Evolutionary conservation across 495 filamentous ascomycete genomes (phyloP).

Genomic region (Bathelium albidoporum): DNA sequence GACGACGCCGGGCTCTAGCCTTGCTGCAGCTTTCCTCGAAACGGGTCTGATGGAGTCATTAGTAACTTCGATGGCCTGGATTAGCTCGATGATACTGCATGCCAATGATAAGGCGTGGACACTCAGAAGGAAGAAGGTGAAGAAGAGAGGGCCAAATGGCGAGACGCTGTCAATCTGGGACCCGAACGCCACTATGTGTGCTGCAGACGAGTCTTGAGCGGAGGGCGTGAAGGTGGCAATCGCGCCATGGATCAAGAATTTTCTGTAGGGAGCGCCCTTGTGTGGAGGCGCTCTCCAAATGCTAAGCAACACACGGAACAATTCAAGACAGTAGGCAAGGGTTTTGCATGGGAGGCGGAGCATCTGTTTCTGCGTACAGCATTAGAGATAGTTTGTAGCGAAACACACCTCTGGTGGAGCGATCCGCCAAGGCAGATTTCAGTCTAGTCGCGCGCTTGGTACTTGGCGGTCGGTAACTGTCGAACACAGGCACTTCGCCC

Average conservation of each 20-base stretch:
- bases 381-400: too few species aligned
- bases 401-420: too few species aligned
- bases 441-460: neutral
- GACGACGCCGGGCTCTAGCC: neutral
- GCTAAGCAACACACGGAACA: too few species aligned
- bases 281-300: too few species aligned
- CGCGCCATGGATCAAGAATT: too few species aligned
- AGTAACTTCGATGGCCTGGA: slow-evolving; percentile 1
- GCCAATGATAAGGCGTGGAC: neutral
- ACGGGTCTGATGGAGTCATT: neutral
- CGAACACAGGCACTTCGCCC: neutral
- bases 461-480: neutral
- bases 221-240: too few species aligned
- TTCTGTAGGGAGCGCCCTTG: too few species aligned
- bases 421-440: slow-evolving; percentile 3
- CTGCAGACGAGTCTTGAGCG: neutral
- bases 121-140: neutral
- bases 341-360: neutral
- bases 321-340: neutral
- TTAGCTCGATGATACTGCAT: neutral
- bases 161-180: slow-evolving; percentile 3
- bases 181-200: neutral
- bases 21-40: neutral
- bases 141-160: neutral
- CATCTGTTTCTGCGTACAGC: too few species aligned